Base-by-base conservation (phyloP, 2,329 filamentous ascomycete genomes). In the Xylaria sp. region DNA sequence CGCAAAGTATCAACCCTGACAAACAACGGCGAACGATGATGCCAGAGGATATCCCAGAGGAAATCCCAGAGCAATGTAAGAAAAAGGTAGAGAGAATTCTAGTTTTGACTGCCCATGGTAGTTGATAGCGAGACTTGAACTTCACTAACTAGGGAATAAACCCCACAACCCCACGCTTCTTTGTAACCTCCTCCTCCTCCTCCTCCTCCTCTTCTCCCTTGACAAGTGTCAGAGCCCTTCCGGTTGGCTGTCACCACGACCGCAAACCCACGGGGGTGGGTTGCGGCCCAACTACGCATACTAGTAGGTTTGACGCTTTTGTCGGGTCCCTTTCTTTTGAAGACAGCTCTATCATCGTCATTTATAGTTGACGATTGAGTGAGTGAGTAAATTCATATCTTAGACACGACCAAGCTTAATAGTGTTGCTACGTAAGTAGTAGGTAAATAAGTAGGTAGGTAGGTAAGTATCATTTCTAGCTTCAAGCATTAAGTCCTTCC, bases 161-260 rank as follows among this genome's bases (percentile, higher is more conserved):
- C 74, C 75, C 74, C 73, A 73, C 74, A 76, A 68, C 75, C 74
- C 74, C 73, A 76, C 74, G 74, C 70, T 69, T 70, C 54, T 69
- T 34, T 70, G 51, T 62, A 63, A 67, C 67, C 69, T 69, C 65
- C 62, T 65, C 23, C 23, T 25, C 23, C 23, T 25, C 23, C 23
- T 25, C 67, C 69, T 69, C 65, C 62, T 65, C 23, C 23, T 25
- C 23, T 3, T 25, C 46, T 56, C 67, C 50, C 18, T 69, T 70
- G 73, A 76, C 75, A 76, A 69, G 54, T 76, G 75, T 73, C 68
- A 72, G 65, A 69, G 69, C 64, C 3, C 51, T 64, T 73, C 71
- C 66, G 72, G 74, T 76, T 76, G 75, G 75, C 70, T 71, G 61
- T 63, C 56, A 28, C 51, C 52, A n/a, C 4, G 48, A 55, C 58